Conservation (phyloP, 805 yeast species). For the Diddensiella santjacobensis region DNA sequence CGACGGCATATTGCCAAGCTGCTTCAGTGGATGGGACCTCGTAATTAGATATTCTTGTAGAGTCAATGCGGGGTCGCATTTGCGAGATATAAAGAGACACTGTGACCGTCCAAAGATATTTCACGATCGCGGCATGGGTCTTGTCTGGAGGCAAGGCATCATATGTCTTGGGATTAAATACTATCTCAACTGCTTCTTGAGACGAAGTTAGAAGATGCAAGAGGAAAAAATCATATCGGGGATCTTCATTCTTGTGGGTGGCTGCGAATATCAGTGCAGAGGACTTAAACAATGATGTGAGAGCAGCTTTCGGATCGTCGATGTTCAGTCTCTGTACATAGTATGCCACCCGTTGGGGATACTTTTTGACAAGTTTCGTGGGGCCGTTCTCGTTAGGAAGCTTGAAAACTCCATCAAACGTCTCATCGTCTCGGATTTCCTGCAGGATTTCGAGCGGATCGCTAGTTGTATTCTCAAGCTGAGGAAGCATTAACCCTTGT, state of each 20-base stretch:
- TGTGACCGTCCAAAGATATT: constrained; percentile 18
- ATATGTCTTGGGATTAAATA: constrained; percentile 10
- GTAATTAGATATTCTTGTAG: constrained; percentile 7
- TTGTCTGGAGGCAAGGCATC: constrained; percentile 15
- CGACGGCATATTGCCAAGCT: constrained; percentile 20
- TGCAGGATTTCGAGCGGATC: constrained; percentile 22
- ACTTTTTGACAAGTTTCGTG: constrained; percentile 10
- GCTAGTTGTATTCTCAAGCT: constrained; percentile 6
- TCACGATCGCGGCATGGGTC: constrained; percentile 12
- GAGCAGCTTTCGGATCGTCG: constrained; percentile 20
- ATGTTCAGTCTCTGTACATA: constrained; percentile 20
- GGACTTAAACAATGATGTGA: constrained; percentile 20
- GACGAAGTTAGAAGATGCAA: constrained; percentile 30
- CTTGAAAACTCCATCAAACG: constrained; percentile 17
- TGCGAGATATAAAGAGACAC: constrained; percentile 21
- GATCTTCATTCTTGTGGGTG: constrained; percentile 22
- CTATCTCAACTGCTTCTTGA: constrained; percentile 26
- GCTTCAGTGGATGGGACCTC: constrained; percentile 13
- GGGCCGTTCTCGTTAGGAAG: constrained; percentile 8
- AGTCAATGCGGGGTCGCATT: constrained; percentile 20
- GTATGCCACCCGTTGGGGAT: constrained; percentile 16
- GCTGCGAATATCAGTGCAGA: constrained; percentile 24
- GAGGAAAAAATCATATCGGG: constrained; percentile 28
- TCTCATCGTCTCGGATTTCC: constrained; percentile 21
- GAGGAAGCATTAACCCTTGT: background rate